A percentile compares a stretch with the other conserved stretches of the same genome.
phyloP scores from a whole-genome alignment of 805 yeast species.

The Ogataea nitratoaversa region DNA sequence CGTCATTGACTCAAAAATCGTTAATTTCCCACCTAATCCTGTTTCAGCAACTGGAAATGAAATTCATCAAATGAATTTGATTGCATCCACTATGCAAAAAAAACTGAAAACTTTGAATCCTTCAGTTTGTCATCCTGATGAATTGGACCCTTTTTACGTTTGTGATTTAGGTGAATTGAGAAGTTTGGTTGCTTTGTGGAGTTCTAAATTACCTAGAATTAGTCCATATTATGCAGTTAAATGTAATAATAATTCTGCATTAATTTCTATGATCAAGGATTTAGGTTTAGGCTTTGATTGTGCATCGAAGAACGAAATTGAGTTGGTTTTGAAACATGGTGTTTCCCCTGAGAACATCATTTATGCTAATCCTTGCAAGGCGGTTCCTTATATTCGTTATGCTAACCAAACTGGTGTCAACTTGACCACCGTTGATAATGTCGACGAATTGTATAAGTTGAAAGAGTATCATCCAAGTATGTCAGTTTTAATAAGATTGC shows the following conservation, averaged over 20 bases:
- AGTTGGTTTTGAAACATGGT: constrained; percentile 56
- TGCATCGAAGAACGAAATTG: constrained; percentile 85
- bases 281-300: constrained; percentile 85
- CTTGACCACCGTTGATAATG: constrained; percentile 85
- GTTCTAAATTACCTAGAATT: constrained; percentile 58
- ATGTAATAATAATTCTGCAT: constrained; percentile 72
- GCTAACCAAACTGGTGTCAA: constrained; percentile 55
- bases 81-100: constrained; percentile 9
- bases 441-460: constrained; percentile 77
- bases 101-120: constrained; percentile 9
- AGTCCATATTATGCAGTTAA: constrained; percentile 93
- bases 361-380: constrained; percentile 93
- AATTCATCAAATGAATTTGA: constrained; percentile 8
- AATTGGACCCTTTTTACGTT: constrained; percentile 82
- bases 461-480: constrained; percentile 64
- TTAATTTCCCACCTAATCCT: neutral
- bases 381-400: constrained; percentile 72
- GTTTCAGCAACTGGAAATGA: neutral
- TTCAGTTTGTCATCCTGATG: constrained; percentile 47
- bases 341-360: constrained; percentile 64
- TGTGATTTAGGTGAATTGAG: constrained; percentile 76
- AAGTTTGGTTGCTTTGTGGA: constrained; percentile 64
- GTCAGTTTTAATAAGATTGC: constrained; percentile 69
- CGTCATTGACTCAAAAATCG: too few relatives aligned
- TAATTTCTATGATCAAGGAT: constrained; percentile 51